Percentiles rank a stretch among this genome's conserved stretches.
Evolutionary conservation across 768 basidiomycete species (phyloP).

Genomic region (Tephrocybe sp.): DNA sequence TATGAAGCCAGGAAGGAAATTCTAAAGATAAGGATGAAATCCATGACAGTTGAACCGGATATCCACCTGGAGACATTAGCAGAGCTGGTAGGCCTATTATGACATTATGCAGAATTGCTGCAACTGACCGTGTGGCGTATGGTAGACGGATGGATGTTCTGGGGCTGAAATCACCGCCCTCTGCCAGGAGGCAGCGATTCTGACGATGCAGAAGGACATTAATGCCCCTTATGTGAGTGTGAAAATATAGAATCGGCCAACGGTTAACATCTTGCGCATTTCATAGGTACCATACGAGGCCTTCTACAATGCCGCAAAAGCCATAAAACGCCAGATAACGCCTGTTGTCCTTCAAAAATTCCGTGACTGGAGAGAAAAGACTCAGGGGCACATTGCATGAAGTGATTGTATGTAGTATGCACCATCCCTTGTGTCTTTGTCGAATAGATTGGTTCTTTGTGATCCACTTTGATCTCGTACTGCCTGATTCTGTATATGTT

Average conservation of each 20-base stretch:
- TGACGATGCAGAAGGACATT: slow-evolving; percentile 89
- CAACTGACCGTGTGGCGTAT: background rate
- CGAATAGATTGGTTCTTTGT: no score
- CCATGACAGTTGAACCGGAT: slow-evolving; percentile 77
- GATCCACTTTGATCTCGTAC: no score
- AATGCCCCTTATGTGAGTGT: slow-evolving; percentile 67
- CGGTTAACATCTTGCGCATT: background rate
- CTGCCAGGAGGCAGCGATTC: slow-evolving; percentile 93
- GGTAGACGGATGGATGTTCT: slow-evolving; percentile 90
- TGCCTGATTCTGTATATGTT: no score
- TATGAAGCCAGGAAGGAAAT: slow-evolving; percentile 78
- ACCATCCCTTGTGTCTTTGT: background rate
- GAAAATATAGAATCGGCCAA: background rate
- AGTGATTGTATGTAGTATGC: background rate
- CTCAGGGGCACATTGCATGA: slow-evolving; percentile 17
- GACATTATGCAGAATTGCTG: background rate
- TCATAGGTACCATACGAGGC: slow-evolving; percentile 73
- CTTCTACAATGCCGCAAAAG: slow-evolving; percentile 69
- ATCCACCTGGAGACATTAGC: slow-evolving; percentile 71
- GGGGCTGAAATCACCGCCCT: slow-evolving; percentile 91
- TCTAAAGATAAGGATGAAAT: slow-evolving; percentile 67
- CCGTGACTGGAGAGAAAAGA: slow-evolving; percentile 56
- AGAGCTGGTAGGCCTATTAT: slow-evolving; percentile 46
- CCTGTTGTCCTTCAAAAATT: slow-evolving; percentile 72
- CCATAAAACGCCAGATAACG: slow-evolving; percentile 81